phyloP scores from a whole-genome alignment of 305 asterid genomes.

The Andrographis paniculata region DNA sequence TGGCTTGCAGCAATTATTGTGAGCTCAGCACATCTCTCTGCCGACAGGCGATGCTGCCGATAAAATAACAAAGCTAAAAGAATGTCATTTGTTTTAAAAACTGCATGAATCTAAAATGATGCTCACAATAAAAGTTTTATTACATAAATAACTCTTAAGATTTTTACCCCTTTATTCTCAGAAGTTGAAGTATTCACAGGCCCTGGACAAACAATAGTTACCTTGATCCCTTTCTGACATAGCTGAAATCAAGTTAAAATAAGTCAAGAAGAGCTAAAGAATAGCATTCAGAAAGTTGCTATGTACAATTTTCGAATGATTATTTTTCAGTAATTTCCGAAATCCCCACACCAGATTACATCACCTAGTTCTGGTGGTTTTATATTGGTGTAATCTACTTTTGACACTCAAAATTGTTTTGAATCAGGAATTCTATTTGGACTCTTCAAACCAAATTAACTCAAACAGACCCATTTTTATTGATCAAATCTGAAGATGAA shows the following conservation, averaged over 20 bases:
- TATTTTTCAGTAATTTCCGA: neutral
- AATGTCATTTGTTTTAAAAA: constrained; percentile 1
- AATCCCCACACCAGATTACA: constrained; percentile 3
- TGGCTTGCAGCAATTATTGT: constrained; percentile 90
- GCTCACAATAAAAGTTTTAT: neutral
- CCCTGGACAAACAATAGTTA: constrained; percentile 91
- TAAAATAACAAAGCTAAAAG: neutral
- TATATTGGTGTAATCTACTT: neutral
- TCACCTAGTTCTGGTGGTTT: constrained; percentile 10
- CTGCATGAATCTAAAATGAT: neutral
- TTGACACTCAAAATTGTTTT: no score
- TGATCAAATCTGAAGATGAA: no score
- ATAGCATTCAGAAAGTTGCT: constrained; percentile 7
- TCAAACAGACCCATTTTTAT: no score
- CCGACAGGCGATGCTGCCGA: constrained; percentile 68
- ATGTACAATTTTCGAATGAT: constrained; percentile 1
- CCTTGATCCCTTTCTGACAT: constrained; percentile 73
- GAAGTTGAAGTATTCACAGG: constrained; percentile 64
- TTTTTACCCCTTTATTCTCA: constrained; percentile 55
- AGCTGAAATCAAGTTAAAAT: constrained; percentile 42
- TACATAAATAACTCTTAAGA: neutral
- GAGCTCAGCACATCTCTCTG: constrained; percentile 94
- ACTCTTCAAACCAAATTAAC: no score
- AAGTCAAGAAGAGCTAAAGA: constrained; percentile 11
- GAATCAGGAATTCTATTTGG: no score